Conservation (phyloP, 2,329 filamentous ascomycete genomes). For the Arthrobotrys megalospora region DNA sequence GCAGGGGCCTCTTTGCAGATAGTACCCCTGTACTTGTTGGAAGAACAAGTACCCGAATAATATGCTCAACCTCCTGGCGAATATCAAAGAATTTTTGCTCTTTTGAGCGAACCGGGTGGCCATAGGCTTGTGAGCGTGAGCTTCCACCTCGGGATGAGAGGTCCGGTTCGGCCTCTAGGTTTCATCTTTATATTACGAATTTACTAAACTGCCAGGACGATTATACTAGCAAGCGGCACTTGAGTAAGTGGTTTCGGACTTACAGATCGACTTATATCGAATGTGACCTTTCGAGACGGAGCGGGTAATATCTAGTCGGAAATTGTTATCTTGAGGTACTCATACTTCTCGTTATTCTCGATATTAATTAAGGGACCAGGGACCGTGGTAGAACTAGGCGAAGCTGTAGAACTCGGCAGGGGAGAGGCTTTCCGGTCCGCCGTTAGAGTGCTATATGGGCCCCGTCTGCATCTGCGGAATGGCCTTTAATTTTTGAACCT, state of each 20-base stretch:
- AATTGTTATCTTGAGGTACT: constrained; percentile 4
- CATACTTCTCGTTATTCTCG: constrained; percentile 32
- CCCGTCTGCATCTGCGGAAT: neutral
- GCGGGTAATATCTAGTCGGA: neutral
- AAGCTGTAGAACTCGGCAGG: constrained; percentile 2
- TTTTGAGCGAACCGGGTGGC: neutral
- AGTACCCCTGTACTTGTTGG: neutral
- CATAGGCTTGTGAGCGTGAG: no score
- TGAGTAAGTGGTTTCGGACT: no score
- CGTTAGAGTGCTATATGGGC: neutral
- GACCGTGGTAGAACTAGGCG: neutral
- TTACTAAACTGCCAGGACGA: no score
- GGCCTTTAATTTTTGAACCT: constrained; percentile 1
- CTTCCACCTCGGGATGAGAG: no score
- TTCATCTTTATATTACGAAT: neutral
- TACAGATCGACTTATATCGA: no score
- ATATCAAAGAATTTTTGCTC: neutral
- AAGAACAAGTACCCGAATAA: constrained; percentile 17
- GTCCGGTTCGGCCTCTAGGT: neutral
- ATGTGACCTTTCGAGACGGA: neutral
- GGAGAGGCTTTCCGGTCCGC: constrained; percentile 33
- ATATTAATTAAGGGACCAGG: constrained; percentile 27
- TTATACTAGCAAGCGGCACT: no score
- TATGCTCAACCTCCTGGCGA: neutral
- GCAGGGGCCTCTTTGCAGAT: neutral